These are phyloP conservation scores for Vaccinium macrocarpon DNA, from an alignment of 148 eudicot species.

Conservation along the genomic window DNA sequence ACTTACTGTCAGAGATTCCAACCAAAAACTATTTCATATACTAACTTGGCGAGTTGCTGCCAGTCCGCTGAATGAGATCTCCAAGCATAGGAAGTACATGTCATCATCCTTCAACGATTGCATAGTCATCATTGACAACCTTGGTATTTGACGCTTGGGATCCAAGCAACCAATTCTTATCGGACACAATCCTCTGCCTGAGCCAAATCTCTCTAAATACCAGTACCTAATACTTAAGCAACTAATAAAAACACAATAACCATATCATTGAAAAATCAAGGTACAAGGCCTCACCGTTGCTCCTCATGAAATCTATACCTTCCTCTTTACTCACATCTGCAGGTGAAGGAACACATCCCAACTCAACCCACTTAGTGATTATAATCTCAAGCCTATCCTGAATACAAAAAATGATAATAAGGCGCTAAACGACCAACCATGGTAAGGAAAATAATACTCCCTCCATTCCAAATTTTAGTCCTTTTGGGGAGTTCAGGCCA, in stretches of 20 bases:
- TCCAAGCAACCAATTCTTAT: slow-evolving; percentile 57
- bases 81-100: slow-evolving; percentile 70
- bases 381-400: slow-evolving; percentile 96
- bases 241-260: background rate
- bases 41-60: slow-evolving; percentile 38
- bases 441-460: background rate
- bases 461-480: too few relatives aligned
- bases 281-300: slow-evolving; percentile 44
- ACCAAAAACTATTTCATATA: slow-evolving; percentile 1
- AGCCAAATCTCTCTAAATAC: slow-evolving; percentile 26
- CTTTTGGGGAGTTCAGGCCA: too few relatives aligned
- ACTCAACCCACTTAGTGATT: slow-evolving; percentile 59
- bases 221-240: background rate
- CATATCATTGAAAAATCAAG: background rate
- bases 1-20: background rate
- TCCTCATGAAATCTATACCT: slow-evolving; percentile 58
- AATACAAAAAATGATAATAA: slow-evolving; percentile 22
- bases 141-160: slow-evolving; percentile 37
- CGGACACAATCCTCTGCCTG: slow-evolving; percentile 54
- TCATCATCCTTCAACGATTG: slow-evolving; percentile 58
- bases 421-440: background rate
- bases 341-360: slow-evolving; percentile 70
- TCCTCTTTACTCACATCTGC: slow-evolving; percentile 87
- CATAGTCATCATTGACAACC: slow-evolving; percentile 49
- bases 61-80: slow-evolving; percentile 33